Percentiles rank a stretch among this genome's conserved stretches.
Conservation (phyloP, 2,329 filamentous ascomycete species). For the Scytalidium lignicola region DNA sequence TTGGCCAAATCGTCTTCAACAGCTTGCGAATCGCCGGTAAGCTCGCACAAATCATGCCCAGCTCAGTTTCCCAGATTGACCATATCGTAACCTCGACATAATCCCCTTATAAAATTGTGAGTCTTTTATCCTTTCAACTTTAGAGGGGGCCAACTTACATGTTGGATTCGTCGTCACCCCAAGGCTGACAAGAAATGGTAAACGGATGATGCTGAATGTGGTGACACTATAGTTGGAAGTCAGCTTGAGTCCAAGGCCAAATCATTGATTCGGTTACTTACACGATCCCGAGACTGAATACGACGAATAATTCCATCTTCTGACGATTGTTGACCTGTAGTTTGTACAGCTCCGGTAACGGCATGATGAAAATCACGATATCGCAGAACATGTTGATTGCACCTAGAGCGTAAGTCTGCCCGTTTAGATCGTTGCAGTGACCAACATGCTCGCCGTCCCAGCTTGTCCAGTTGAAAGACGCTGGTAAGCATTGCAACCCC, state of each 20-base stretch:
- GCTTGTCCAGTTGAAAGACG: slow-evolving; percentile 45
- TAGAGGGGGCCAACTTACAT: slow-evolving; percentile 9
- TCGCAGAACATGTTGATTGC: slow-evolving; percentile 47
- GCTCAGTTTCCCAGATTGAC: slow-evolving; percentile 13
- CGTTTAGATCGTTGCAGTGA: slow-evolving; percentile 43
- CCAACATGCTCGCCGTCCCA: slow-evolving; percentile 44
- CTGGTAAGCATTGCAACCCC: slow-evolving; percentile 39
- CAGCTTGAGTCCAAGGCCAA: not conserved
- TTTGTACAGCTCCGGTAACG: slow-evolving; percentile 37
- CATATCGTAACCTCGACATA: too few relatives aligned
- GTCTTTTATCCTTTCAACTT: slow-evolving; percentile 5
- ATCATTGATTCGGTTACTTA: slow-evolving; percentile 3
- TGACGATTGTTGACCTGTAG: slow-evolving; percentile 41
- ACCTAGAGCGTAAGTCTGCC: slow-evolving; percentile 45
- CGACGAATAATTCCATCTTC: slow-evolving; percentile 41
- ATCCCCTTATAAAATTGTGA: too few relatives aligned
- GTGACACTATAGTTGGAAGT: slow-evolving; percentile 7
- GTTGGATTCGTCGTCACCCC: slow-evolving; percentile 14
- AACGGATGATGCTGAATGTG: slow-evolving; percentile 14
- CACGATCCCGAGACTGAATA: slow-evolving; percentile 45
- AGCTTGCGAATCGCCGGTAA: slow-evolving; percentile 9
- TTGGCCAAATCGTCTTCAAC: too few relatives aligned
- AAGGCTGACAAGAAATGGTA: slow-evolving; percentile 13
- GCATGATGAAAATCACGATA: slow-evolving; percentile 45
- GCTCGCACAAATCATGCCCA: slow-evolving; percentile 16